Base-by-base conservation (phyloP, 2,329 filamentous ascomycete species). In the Fusarium sulawesiense region DNA sequence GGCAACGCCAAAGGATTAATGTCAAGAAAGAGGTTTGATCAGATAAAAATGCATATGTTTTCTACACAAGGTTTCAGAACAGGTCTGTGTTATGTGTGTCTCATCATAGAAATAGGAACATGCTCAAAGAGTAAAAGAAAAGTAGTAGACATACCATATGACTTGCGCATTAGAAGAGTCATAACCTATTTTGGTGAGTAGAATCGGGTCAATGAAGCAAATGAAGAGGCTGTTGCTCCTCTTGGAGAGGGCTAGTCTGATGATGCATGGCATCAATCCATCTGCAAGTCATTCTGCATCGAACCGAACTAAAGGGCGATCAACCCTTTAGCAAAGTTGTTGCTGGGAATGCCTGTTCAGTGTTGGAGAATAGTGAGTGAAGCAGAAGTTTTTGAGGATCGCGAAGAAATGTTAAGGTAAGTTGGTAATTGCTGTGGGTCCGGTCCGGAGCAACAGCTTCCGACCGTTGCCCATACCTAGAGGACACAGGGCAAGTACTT, bases 61-160 rank as follows among this genome's bases (percentile, higher is more conserved):
- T 79, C 77, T 70, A 77, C 76, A 78, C 46, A 67, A 54, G 23
- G 60, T 48, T 78, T 76, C 75, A 74, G 77, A 78, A 78, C 76
- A 79, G 76, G 77, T 78, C 76, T 77, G 76, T 78, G 76, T 73
- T 76, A 75, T 73, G 75, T 56, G 55, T 72, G 40, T 72, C 64
- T 79, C 75, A 76, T 79, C 75, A 77, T 75, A 29, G 42, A 70
- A 71, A 60, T 45, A 57, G 42, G 42, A 55, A 27, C 14, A 13
- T 20, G 6, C 21, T 48, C 21, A 47, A 57, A 54, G 57, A 23
- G 41, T 46, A 30, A 32, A 51, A 18, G 30, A 42, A 13, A 53
- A 53, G 16, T 42, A 44, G 12, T 8, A 42, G 23, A 62, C 68
- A 67, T 60, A 74, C 69, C 58, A 53, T 20, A 44, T 44, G 14